Evolutionary conservation across 169 alveolate genomes (phyloP), one percentile per base, ranked within the genome.

Genomic region (Plasmodium berghei): DNA sequence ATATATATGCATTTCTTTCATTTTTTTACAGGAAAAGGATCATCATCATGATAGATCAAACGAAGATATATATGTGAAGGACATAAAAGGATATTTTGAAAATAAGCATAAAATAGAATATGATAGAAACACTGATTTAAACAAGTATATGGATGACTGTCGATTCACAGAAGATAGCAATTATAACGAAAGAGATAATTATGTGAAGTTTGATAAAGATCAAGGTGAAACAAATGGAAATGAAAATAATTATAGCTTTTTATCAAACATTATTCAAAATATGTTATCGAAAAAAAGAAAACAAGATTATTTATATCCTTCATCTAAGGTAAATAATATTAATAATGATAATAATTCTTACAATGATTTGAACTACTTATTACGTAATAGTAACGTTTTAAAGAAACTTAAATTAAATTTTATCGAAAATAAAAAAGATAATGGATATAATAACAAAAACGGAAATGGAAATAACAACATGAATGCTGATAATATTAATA

Each of bases 371-470:
- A 77, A 34, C 55, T 77, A 77, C 52, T 54, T 77, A 14, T 69
- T 77, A 56, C 54, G 72, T 48, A 77, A 77, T 42, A 24, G 71
- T 2, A 77, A 77, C 22, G 63, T 77, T 26, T n/a, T 77, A 8
- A 77, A 77, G 9, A 77, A 77, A 58, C 18, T 77, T 58, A 77
- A 77, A 70, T 48, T 56, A 20, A 77, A 77, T 49, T 48, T 77
- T 61, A 16, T 77, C 18, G 89, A 77, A 42, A 69, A 48, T 9
- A 77, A 77, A 5, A 77, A 77, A 56, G 34, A 22, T 74, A 45
- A 3, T 34, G 46, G 59, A 14, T 6, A 52, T 16, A 49, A n/a
- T n/a, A 52, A 52, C 20, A 12, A 52, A 12, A 52, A 52, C 10
- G 59, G 59, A 52, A 52, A 16, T 52, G 59, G 59, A 52, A 52